These are phyloP conservation scores for Cercospora beticola DNA, from an alignment of 2,329 filamentous ascomycete genomes.

Conservation along the genomic window DNA sequence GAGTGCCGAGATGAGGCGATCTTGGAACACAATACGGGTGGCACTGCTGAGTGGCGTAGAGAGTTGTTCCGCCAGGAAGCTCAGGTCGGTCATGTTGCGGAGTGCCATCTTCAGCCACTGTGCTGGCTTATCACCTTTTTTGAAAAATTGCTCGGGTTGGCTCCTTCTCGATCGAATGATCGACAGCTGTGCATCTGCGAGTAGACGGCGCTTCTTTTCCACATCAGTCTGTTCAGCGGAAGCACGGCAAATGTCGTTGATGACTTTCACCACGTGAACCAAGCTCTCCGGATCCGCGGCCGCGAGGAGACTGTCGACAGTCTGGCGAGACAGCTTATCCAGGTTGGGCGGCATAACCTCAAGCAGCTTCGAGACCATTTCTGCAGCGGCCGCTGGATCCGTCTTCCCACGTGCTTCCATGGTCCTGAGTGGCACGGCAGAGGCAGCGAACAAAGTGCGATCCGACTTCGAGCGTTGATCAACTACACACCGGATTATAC, in stretches of 20 bases:
- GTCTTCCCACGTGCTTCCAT: slow-evolving; percentile 65
- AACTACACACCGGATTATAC: slow-evolving; percentile 76
- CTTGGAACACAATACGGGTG: slow-evolving; percentile 54
- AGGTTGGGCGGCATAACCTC: slow-evolving; percentile 74
- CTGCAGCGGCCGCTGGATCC: slow-evolving; percentile 59
- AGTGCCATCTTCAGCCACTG: slow-evolving; percentile 31
- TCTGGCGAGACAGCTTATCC: slow-evolving; percentile 81
- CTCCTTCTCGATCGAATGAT: slow-evolving; percentile 44
- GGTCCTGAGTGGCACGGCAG: slow-evolving; percentile 70
- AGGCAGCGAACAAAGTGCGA: slow-evolving; percentile 75
- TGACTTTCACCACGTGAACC: slow-evolving; percentile 52
- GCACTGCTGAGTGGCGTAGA: slow-evolving; percentile 46
- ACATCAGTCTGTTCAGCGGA: slow-evolving; percentile 49
- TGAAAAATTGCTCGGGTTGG: slow-evolving; percentile 32
- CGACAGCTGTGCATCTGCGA: slow-evolving; percentile 55
- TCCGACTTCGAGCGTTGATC: slow-evolving; percentile 79
- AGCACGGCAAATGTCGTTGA: slow-evolving; percentile 49
- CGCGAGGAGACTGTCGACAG: slow-evolving; percentile 70
- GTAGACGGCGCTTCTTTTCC: slow-evolving; percentile 51
- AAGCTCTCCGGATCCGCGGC: slow-evolving; percentile 54
- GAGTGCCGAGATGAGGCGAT: slow-evolving; percentile 56
- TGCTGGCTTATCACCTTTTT: slow-evolving; percentile 30
- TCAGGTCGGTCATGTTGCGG: slow-evolving; percentile 32
- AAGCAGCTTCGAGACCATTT: slow-evolving; percentile 67
- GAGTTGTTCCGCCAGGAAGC: slow-evolving; percentile 18